Evolutionary conservation across 371 early-diverging fungal species (phyloP), one percentile per base, ranked within the genome.

Genomic region (Chytridium lagenaria): DNA sequence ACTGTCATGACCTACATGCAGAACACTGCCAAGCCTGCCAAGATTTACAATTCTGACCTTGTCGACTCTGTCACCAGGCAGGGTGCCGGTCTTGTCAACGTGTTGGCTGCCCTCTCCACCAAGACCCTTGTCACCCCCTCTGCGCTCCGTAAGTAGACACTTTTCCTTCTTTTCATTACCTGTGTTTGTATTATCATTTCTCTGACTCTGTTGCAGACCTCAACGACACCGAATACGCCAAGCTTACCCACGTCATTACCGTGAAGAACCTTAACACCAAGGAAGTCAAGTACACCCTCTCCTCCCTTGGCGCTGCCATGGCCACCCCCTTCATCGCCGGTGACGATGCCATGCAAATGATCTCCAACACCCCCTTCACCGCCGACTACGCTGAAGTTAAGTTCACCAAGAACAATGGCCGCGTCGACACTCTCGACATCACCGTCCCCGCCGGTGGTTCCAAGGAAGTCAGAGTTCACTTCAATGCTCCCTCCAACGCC

Each of bases 41-140:
- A 66, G 1, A 70, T 81, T 55, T 81, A 68, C 65, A 55, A 79
- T 1, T 76, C 80, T 68, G 78, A 76, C 34, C 69, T 78, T 33
- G 36, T 65, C 26, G 84, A 85, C 34, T 84, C 88, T 0, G 83
- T 85, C 7, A 85, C 85, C 67, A 81, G 81, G 67, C 90, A 92
- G 75, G 94, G 94, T 3, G 82, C 88, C 36, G 94, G 94, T 30
- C 77, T 93, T 16, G 80, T 93, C 50, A 85, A 93, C 80, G 80
- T 87, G 26, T 83, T 84, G 70, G 77, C 84, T 51, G 88, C 93
- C 1, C 64, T 94, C 68, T 71, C 50, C 12, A 69, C 90, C 7
- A 83, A 84, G 38, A 83, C 86, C 0, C 30, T 76, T 1, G 78
- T 92, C 37, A 51, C 71, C 0, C 94, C 94, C 0, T 83, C 89